Percentiles rank a stretch among this genome's conserved stretches.
Conservation (phyloP, 1,284 basidiomycete species). For the Rhodotorula sp. region DNA sequence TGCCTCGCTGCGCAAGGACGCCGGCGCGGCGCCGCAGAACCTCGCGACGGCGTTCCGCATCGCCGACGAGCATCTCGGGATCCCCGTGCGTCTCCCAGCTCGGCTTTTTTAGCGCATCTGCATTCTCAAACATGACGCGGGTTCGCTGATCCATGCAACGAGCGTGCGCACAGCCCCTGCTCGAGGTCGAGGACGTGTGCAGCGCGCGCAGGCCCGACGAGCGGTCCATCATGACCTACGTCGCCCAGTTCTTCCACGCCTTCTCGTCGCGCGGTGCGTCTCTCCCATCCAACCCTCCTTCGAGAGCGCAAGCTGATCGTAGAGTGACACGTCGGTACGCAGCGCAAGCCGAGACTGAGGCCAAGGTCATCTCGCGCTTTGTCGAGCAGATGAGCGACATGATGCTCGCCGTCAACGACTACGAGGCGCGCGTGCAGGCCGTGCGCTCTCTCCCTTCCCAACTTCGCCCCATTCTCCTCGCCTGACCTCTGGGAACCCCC, state of each 20-base stretch:
- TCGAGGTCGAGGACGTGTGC: constrained; percentile 96
- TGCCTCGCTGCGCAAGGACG: constrained; percentile 73
- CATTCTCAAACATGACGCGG: too few relatives aligned
- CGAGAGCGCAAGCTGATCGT: too few relatives aligned
- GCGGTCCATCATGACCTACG: constrained; percentile 91
- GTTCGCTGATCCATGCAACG: not conserved
- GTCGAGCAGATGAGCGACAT: constrained; percentile 90
- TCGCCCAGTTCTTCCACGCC: constrained; percentile 96
- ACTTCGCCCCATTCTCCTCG: too few relatives aligned
- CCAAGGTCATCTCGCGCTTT: constrained; percentile 90
- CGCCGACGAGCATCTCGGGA: constrained; percentile 80
- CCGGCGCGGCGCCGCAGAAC: constrained; percentile 55
- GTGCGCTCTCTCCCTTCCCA: constrained; percentile 53
- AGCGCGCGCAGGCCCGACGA: constrained; percentile 86
- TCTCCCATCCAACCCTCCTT: too few relatives aligned
- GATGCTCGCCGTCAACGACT: constrained; percentile 84
- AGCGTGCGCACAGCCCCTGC: constrained; percentile 66
- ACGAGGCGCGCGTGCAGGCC: constrained; percentile 79
- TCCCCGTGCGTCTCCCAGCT: constrained; percentile 83
- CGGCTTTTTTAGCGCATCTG: too few relatives aligned
- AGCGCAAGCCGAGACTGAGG: constrained; percentile 95
- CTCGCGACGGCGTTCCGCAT: constrained; percentile 82
- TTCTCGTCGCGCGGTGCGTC: constrained; percentile 87
- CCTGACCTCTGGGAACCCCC: not conserved
- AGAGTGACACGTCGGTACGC: not conserved